Base-by-base conservation (phyloP, 2,329 filamentous ascomycete genomes). In the Mariannaea sp. region DNA sequence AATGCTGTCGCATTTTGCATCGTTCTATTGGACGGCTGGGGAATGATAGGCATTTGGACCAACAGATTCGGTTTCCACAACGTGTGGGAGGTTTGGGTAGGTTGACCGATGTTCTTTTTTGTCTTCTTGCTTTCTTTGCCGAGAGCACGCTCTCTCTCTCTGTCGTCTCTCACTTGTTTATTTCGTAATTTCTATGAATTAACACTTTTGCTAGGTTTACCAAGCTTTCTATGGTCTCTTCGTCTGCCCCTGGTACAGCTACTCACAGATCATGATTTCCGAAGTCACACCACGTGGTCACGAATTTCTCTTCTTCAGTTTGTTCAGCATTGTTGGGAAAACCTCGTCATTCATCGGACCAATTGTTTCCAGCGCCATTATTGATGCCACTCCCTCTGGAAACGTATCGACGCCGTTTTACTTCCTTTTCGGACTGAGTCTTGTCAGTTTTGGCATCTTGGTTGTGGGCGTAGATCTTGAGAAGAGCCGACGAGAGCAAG, bases 301-400 rank as follows among this genome's bases (percentile, higher is more conserved):
- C 62, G 86, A 88, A 59, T 88, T 87, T 61, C 72, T 89, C 9
- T 89, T 89, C 75, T 89, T 89, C 76, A 81, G 78, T 40, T 70
- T 89, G 1, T 88, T 88, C 70, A 84, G 80, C 56, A 86, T 88
- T 61, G 80, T 88, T 22, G 85, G 85, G 38, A 89, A 89, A 70
- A 85, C 85, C 0, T 84, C 80, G 7, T 83, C 80, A 1, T 88
- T 88, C 60, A 87, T 89, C 49, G 86, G 86, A 0, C 86, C 86
- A 0, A 72, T 89, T 20, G 84, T 89, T n/a, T 84, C 80, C 51
- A 83, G 80, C 57, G 86, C 85, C 5, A 89, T 89, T 53, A 87
- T 89, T 50, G 85, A 88, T 65, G 81, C 80, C 0, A 78, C 76
- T 5, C 77, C 80, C 0, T 75, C 73, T 1, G 69, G 71, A 12